Base-by-base conservation (phyloP, 306 rosid genomes). In the Quercus robur region DNA sequence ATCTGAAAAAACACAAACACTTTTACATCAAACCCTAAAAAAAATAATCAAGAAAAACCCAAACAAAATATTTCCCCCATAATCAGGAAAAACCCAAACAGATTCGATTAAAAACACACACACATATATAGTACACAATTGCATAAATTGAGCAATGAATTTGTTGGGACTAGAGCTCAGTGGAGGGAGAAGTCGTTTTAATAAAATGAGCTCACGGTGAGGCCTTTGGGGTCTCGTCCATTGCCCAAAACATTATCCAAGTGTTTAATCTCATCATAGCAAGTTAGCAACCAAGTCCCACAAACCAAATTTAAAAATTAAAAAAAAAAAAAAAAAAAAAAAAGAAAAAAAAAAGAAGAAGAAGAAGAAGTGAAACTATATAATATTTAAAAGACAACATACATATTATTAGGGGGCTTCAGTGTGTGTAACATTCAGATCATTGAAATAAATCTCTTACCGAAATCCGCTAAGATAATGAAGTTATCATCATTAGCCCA, bases 121-220 rank as follows among this genome's bases (percentile, higher is more conserved):
- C 38, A 33, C 0, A 5, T 5, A 33, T 5, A 33, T 5, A 33
- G 38, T 5, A 33, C 38, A 33, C 38, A 33, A 33, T 33, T 33
- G 21, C 21, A 57, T n/a, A 10, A 57, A 20, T 13, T 19, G 3
- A n/a, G 63, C 13, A 57, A 51, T 0, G 52, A 44, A 10, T 26
- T 6, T 1, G 38, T 10, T 9, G 46, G 64, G 79, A n/a, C 41
- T 9, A 20, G 69, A 73, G 93, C 98, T 94, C 97, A 92, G 97
- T 74, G 97, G 97, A 94, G 92, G 98, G 98, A 94, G 98, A 94
- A 94, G 98, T 94, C 97, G 93, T 90, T 1, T 88, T 21, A 4
- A 33, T 20, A 6, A 14, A 38, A 54, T 5, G 23, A 84, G 98
- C 89, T 89, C 98, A 92, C 97, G 97, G 97, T 86, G 80, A 81